Percentiles rank a stretch among this genome's conserved stretches.
These are phyloP conservation scores for Ogataea trehaloabstinens DNA, from an alignment of 805 yeast genomes.

Conservation along the genomic window DNA sequence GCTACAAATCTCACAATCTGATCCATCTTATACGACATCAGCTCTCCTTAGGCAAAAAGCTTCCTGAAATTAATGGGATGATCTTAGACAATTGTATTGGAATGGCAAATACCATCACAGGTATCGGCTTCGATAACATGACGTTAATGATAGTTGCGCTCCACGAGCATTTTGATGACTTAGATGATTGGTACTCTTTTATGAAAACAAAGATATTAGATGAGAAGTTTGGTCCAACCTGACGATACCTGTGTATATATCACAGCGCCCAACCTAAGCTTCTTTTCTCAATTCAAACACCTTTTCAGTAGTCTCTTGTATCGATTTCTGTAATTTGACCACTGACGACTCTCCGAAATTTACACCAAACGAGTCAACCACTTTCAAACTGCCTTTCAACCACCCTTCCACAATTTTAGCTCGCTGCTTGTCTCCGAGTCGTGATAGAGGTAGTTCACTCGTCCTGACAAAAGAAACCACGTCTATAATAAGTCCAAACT, in stretches of 20 bases:
- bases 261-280: background rate
- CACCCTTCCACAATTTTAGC: conserved; percentile 59
- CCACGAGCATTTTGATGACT: conserved; percentile 37
- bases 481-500: conserved; percentile 80
- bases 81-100: conserved; percentile 64
- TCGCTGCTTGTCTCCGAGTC: conserved; percentile 76
- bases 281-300: background rate
- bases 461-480: conserved; percentile 74
- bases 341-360: conserved; percentile 68
- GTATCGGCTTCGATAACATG: conserved; percentile 83
- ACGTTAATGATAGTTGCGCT: conserved; percentile 66
- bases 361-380: conserved; percentile 48
- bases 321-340: conserved; percentile 56
- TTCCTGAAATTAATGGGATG: conserved; percentile 58
- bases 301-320: conserved; percentile 33
- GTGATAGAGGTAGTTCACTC: conserved; percentile 63
- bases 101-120: conserved; percentile 71
- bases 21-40: conserved; percentile 55
- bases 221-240: conserved; percentile 32
- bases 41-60: conserved; percentile 52
- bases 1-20: conserved; percentile 55
- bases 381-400: conserved; percentile 45
- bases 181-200: conserved; percentile 57
- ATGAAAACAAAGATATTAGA: conserved; percentile 43
- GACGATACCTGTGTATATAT: too few species aligned